phyloP scores from a whole-genome alignment of 305 asterid genomes.

The Andrographis paniculata region DNA sequence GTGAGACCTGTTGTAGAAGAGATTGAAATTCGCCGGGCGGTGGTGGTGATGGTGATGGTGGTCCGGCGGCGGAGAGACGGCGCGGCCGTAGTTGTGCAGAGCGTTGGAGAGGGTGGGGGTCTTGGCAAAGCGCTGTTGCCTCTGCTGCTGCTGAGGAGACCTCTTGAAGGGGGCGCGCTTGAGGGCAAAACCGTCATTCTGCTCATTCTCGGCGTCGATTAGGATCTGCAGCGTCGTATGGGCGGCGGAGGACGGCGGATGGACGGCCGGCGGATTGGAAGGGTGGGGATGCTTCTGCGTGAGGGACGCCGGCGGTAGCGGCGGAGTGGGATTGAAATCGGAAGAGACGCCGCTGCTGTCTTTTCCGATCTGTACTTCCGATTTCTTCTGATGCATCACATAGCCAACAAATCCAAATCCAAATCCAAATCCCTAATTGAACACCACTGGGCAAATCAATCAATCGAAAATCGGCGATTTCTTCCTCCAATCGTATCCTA shows the following conservation, averaged over 20 bases:
- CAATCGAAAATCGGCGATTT: too few relatives aligned
- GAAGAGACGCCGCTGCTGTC: conserved; percentile 99
- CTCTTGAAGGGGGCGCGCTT: conserved; percentile 69
- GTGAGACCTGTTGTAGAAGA: conserved; percentile 36
- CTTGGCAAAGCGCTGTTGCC: conserved; percentile 31
- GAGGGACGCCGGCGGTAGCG: conserved; percentile 42
- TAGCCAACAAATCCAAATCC: conserved; percentile 8
- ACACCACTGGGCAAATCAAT: not conserved
- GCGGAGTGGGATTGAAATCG: conserved; percentile 93
- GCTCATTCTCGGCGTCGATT: conserved; percentile 43
- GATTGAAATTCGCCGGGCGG: conserved; percentile 30
- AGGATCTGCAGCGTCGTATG: conserved; percentile 41
- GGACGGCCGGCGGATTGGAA: conserved; percentile 23
- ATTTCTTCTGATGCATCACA: conserved; percentile 99
- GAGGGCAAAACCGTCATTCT: conserved; percentile 46
- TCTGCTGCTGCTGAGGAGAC: conserved; percentile 46
- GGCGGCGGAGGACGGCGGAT: conserved; percentile 20
- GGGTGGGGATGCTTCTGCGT: conserved; percentile 52
- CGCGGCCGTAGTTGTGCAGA: conserved; percentile 44
- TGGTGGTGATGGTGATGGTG: too few relatives aligned
- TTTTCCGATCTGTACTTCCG: conserved; percentile 99
- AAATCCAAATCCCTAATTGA: not conserved
- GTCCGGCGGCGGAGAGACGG: conserved; percentile 5
- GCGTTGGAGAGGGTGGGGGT: conserved; percentile 52
- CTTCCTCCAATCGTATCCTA: too few relatives aligned